Conservation (phyloP, 306 rosid genomes). For the Sesbania bispinosa region DNA sequence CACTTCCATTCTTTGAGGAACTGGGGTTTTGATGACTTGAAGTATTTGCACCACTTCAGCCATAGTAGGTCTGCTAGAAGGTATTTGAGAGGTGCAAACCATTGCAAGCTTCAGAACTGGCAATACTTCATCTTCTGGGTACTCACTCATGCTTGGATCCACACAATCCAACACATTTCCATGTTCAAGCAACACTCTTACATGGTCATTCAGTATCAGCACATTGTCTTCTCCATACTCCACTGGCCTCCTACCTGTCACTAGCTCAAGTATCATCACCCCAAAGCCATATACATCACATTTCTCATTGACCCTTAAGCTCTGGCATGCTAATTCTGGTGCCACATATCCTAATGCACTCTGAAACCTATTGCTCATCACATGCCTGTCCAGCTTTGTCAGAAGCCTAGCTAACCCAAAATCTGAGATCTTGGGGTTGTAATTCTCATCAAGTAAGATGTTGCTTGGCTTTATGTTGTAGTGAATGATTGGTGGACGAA, state of each 20-base stretch:
- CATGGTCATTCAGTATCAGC: slow-evolving; percentile 69
- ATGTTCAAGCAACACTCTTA: slow-evolving; percentile 65
- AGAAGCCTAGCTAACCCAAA: slow-evolving; percentile 70
- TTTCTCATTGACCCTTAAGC: slow-evolving; percentile 80
- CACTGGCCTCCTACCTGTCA: slow-evolving; percentile 80
- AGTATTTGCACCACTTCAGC: slow-evolving; percentile 78
- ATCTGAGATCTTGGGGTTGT: slow-evolving; percentile 65
- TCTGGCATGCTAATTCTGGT: slow-evolving; percentile 79
- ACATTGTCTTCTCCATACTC: slow-evolving; percentile 86
- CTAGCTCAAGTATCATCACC: slow-evolving; percentile 70
- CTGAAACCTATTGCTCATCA: slow-evolving; percentile 65
- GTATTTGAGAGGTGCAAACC: slow-evolving; percentile 80
- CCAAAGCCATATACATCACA: slow-evolving; percentile 83
- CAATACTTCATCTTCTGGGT: slow-evolving; percentile 68
- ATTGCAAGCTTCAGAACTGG: slow-evolving; percentile 75
- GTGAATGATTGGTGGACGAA: slow-evolving; percentile 66
- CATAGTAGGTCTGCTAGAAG: slow-evolving; percentile 87
- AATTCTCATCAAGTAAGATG: slow-evolving; percentile 63
- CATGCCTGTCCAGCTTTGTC: slow-evolving; percentile 59
- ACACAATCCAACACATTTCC: slow-evolving; percentile 75
- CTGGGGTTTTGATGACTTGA: slow-evolving; percentile 76
- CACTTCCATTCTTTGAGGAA: slow-evolving; percentile 64
- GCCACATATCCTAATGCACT: slow-evolving; percentile 80
- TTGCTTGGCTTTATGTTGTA: slow-evolving; percentile 83
- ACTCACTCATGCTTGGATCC: slow-evolving; percentile 61